Base-by-base conservation (phyloP, 2,329 filamentous ascomycete species). In the Cyphellophora europaea region DNA sequence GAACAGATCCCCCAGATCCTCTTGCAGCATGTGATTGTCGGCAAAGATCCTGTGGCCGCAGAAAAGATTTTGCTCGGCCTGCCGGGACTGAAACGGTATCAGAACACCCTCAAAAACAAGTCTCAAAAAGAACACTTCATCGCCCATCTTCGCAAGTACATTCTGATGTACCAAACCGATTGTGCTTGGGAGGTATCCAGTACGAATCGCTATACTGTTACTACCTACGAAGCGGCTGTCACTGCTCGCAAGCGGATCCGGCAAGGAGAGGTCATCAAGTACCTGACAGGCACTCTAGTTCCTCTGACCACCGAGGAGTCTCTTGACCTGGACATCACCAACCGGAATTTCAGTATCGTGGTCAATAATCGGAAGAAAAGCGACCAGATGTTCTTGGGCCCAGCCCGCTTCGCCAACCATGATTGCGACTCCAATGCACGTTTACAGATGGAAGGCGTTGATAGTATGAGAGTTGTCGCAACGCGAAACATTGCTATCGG, bases 331-430 rank as follows among this genome's bases (percentile, higher is more conserved):
- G 82, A 86, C 16, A 61, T 79, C 44, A 80, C 78, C 40, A 82
- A 91, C 54, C 88, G 89, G 53, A 91, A 98, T 55, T 98, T 98
- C 57, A 95, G 88, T 56, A 88, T 98, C 44, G 88, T 98, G 19
- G 83, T 95, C 53, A 94, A 88, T 43, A 89, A 86, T 47, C 74
- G 91, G 39, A 89, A 83, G 61, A 95, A 93, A 61, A 81, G 81
- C 41, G 82, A 88, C 18, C 93, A 85, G 33, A 66, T 98, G 27
- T 96, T 98, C 55, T 79, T 98, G 55, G 91, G 91, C 0, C 93
- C 91, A 5, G 91, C 91, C 19, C 79, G 91, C 33, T 96, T 98
- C 57, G 87, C 91, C 16, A 98, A 98, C 54, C 91, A 98, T 60
- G 91, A 98, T 58, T 98, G 91, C 62, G 74, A 82, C 48, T 86